Evolutionary conservation across 2,329 filamentous ascomycete genomes (phyloP).

Genomic region (Phaeosphaeriaceae sp.): DNA sequence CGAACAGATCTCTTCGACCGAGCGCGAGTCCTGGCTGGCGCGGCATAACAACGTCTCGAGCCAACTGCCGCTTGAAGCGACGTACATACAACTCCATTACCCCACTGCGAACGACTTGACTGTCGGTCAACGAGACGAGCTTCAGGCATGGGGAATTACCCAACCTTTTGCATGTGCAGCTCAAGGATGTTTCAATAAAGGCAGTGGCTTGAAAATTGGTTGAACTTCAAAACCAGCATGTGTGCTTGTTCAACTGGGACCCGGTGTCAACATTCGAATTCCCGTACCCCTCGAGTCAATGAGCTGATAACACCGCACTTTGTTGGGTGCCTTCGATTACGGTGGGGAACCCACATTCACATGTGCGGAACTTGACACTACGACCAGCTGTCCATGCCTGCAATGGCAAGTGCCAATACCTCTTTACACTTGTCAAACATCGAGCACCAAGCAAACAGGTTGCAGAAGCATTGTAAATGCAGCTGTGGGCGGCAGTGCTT

Average conservation of each 20-base stretch:
- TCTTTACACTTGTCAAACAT: neutral
- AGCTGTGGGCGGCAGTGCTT: neutral
- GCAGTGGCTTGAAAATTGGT: too few relatives aligned
- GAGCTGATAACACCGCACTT: too few relatives aligned
- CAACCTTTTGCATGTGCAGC: neutral
- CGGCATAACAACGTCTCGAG: neutral
- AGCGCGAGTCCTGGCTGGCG: neutral
- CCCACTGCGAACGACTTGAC: neutral
- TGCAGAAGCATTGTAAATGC: neutral
- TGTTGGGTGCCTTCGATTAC: neutral
- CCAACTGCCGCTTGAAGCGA: neutral
- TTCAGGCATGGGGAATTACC: neutral
- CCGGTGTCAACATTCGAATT: too few relatives aligned
- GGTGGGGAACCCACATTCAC: neutral
- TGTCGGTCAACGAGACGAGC: neutral
- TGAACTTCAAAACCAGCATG: too few relatives aligned
- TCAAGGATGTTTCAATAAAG: too few relatives aligned
- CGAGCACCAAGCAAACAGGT: neutral
- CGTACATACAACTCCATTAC: neutral
- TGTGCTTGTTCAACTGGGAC: too few relatives aligned
- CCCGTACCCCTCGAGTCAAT: too few relatives aligned
- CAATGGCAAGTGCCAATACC: neutral
- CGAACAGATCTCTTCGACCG: neutral
- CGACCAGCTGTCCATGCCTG: neutral
- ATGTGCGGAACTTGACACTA: neutral